phyloP scores from a whole-genome alignment of 345 rosid genomes.

The Nasturtium officinale region DNA sequence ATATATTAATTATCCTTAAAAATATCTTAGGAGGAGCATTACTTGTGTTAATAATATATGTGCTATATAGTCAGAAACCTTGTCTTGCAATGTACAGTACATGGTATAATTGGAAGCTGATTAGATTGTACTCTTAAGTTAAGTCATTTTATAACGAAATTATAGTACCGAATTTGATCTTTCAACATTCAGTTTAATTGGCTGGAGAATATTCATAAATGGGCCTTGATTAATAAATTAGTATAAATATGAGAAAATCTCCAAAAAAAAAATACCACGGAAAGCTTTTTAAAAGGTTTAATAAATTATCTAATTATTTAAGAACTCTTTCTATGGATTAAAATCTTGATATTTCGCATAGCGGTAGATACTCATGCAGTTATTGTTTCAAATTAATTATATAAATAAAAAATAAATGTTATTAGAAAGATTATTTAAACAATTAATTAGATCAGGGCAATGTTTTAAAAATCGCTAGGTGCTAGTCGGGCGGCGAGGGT shows the following conservation, averaged over 20 bases:
- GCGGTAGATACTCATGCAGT: not conserved
- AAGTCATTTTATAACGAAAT: not conserved
- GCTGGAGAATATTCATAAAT: no score
- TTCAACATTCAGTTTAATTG: not conserved
- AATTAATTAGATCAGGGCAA: not conserved
- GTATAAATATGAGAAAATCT: not conserved
- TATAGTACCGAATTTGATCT: not conserved
- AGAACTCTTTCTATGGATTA: no score
- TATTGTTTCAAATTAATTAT: not conserved
- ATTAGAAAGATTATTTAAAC: not conserved
- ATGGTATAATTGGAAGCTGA: conserved; percentile 20
- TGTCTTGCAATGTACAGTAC: conserved; percentile 34
- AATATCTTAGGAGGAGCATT: not conserved
- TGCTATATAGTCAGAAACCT: conserved; percentile 24
- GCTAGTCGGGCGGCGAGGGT: no score
- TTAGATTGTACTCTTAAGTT: no score
- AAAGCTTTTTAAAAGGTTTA: no score
- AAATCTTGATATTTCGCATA: not conserved
- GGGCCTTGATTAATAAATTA: no score
- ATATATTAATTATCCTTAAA: not conserved
- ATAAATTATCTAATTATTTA: no score
- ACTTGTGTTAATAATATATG: conserved; percentile 9
- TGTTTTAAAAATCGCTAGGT: no score
- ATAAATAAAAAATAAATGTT: not conserved
- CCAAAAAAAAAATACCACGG: no score